These are phyloP conservation scores for Apiosordaria backusii DNA, from an alignment of 495 filamentous ascomycete genomes.

Conservation along the genomic window DNA sequence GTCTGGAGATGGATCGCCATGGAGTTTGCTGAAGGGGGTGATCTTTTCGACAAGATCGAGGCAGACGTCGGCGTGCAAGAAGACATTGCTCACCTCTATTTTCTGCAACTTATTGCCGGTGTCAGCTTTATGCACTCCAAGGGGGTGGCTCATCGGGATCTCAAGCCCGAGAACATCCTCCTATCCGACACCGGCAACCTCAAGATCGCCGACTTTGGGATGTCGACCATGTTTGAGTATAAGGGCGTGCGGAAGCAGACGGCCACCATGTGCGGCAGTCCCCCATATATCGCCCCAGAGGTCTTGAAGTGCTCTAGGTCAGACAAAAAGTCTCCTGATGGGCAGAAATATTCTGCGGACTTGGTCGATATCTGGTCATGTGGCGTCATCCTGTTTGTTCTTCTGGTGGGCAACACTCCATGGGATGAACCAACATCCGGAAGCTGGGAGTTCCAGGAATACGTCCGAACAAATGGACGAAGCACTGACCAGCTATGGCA, in stretches of 20 bases:
- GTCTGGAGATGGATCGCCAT: slow-evolving; percentile 98
- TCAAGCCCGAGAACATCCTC: slow-evolving; percentile 89
- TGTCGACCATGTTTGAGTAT: slow-evolving; percentile 90
- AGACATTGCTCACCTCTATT: slow-evolving; percentile 94
- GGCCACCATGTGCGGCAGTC: slow-evolving; percentile 88
- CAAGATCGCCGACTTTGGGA: slow-evolving; percentile 95
- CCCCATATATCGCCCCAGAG: slow-evolving; percentile 95
- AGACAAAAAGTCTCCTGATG: slow-evolving; percentile 48
- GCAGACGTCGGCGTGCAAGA: slow-evolving; percentile 88
- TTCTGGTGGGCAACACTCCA: slow-evolving; percentile 93
- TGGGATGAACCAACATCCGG: slow-evolving; percentile 88
- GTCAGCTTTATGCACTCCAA: slow-evolving; percentile 94
- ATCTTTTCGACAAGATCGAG: slow-evolving; percentile 99
- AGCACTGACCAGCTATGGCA: slow-evolving; percentile 85
- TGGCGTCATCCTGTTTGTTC: slow-evolving; percentile 91
- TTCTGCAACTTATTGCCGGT: slow-evolving; percentile 83
- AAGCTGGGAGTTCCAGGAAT: slow-evolving; percentile 83
- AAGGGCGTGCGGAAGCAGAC: slow-evolving; percentile 75
- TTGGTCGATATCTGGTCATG: slow-evolving; percentile 95
- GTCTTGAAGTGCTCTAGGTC: slow-evolving; percentile 56
- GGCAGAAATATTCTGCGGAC: slow-evolving; percentile 72
- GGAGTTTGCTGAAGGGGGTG: slow-evolving; percentile 93
- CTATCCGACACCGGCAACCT: slow-evolving; percentile 78
- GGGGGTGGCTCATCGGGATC: slow-evolving; percentile 82
- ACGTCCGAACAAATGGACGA: slow-evolving; percentile 70